Conservation (phyloP, 2,329 filamentous ascomycete genomes). For the Alternaria angustiovoidea region DNA sequence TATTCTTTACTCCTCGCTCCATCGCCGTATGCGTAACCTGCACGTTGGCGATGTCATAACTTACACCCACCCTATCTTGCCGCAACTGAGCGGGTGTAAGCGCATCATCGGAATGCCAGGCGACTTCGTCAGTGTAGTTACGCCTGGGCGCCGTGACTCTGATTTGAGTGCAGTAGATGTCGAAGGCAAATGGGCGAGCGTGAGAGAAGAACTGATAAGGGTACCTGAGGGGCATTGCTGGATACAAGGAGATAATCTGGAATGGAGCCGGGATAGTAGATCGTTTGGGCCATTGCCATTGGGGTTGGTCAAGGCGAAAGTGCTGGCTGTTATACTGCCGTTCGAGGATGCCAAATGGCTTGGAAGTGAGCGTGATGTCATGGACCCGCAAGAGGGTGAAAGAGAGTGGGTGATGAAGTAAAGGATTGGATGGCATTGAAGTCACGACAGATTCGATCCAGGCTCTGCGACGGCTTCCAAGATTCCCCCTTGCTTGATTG, state of each 20-base stretch:
- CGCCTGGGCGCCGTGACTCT: slow-evolving; percentile 57
- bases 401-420: slow-evolving; percentile 20
- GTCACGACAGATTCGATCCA: neutral
- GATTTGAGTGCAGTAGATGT: slow-evolving; percentile 32
- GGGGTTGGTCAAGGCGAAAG: slow-evolving; percentile 83
- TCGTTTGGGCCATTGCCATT: slow-evolving; percentile 86
- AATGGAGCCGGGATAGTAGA: slow-evolving; percentile 84
- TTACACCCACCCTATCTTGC: slow-evolving; percentile 74
- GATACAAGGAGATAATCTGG: slow-evolving; percentile 86
- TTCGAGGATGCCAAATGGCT: slow-evolving; percentile 38
- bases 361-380: slow-evolving; percentile 24
- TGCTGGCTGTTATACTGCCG: slow-evolving; percentile 60
- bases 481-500: neutral
- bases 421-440: neutral
- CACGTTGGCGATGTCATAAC: slow-evolving; percentile 84
- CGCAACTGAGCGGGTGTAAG: slow-evolving; percentile 73
- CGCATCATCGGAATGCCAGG: slow-evolving; percentile 68
- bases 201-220: slow-evolving; percentile 66
- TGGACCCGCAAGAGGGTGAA: slow-evolving; percentile 18
- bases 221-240: slow-evolving; percentile 93
- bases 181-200: slow-evolving; percentile 37
- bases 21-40: slow-evolving; percentile 66
- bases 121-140: slow-evolving; percentile 75
- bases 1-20: slow-evolving; percentile 38
- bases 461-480: neutral